Conservation (phyloP, 2,329 filamentous ascomycete species). For the Cercospora zeae-maydis region DNA sequence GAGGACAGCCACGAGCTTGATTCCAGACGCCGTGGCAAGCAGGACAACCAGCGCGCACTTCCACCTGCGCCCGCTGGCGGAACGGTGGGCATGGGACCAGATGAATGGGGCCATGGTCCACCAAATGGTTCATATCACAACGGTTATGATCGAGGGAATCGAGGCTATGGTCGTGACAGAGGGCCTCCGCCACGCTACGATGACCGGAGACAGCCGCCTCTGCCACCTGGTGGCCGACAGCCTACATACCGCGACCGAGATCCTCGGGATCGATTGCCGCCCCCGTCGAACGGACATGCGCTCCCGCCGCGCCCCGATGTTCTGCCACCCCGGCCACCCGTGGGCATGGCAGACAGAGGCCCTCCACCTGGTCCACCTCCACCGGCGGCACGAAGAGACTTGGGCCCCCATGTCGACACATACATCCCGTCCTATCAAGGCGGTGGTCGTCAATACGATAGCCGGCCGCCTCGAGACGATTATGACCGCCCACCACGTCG, state of each 20-base stretch:
- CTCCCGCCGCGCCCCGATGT: constrained; percentile 25
- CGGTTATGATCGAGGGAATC: constrained; percentile 28
- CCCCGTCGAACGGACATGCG: constrained; percentile 33
- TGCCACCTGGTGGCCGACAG: constrained; percentile 21
- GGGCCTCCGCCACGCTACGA: constrained; percentile 36
- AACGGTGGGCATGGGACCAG: constrained; percentile 71
- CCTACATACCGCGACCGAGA: constrained; percentile 30
- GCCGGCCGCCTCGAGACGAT: constrained; percentile 21
- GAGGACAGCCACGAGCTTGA: constrained; percentile 98
- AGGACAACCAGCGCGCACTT: constrained; percentile 76
- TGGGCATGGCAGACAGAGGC: constrained; percentile 34
- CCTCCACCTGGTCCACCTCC: constrained; percentile 13
- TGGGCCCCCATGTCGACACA: constrained; percentile 37
- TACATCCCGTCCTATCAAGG: constrained; percentile 46
- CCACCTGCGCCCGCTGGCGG: constrained; percentile 90
- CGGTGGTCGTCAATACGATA: constrained; percentile 21
- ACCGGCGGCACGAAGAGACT: constrained; percentile 14
- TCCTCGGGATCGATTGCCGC: constrained; percentile 7
- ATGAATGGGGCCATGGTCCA: constrained; percentile 55
- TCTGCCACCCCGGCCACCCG: constrained; percentile 28
- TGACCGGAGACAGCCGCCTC: constrained; percentile 26
- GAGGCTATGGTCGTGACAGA: constrained; percentile 32
- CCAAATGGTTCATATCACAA: constrained; percentile 30
- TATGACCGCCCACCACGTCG: constrained; percentile 23
- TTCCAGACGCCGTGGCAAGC: constrained; percentile 68